Evolutionary conservation across 2,329 filamentous ascomycete genomes (phyloP), one percentile per base, ranked within the genome.

Genomic region (Coccinonectria pachysandricola): DNA sequence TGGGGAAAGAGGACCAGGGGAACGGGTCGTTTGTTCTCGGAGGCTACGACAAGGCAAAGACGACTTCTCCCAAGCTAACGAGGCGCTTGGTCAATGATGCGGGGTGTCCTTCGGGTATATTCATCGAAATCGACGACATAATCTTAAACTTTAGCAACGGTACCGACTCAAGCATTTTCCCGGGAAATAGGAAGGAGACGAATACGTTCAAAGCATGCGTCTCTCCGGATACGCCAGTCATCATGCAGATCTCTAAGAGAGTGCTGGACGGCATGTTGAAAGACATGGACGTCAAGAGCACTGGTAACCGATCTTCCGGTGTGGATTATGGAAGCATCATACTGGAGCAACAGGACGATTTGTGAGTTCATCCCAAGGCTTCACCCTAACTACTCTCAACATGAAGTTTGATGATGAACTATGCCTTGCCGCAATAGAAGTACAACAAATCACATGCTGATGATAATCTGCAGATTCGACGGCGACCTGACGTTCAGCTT

Each of bases 1-100:
- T 15, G 5, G n/a, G 11, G 10, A 19, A 29, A 4, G 21, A 21
- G 1, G 31, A 37, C 3, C 30, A 39, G 23, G 22, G 11, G 7
- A 8, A 16, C 1, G 38, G 38, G 0, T 37, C 33, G 12, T 22
- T 40, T 9, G 24, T 39, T 3, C 11, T 40, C 0, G 38, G 38
- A 1, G 38, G 36, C 0, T 40, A 32, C 12, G 27, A 38, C 27
- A 28, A 26, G 20, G 34, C 31, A 10, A 39, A 39, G 21, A 35
- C 36, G 0, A 22, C 23, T 15, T 35, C 35, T 7, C 17, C 31
- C 8, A 28, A 30, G 12, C 10, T 19, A 2, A 35, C 30, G 6
- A 19, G 12, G 9, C 12, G 13, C 4, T 24, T 34, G 2, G 16
- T 22, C 1, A 8, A 16, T 4, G 15, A 5, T 3, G 22, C 10